A percentile compares a stretch with the other conserved stretches of the same genome.
Conservation (phyloP, 495 filamentous ascomycete species). For the Pyronema omphalodes region DNA sequence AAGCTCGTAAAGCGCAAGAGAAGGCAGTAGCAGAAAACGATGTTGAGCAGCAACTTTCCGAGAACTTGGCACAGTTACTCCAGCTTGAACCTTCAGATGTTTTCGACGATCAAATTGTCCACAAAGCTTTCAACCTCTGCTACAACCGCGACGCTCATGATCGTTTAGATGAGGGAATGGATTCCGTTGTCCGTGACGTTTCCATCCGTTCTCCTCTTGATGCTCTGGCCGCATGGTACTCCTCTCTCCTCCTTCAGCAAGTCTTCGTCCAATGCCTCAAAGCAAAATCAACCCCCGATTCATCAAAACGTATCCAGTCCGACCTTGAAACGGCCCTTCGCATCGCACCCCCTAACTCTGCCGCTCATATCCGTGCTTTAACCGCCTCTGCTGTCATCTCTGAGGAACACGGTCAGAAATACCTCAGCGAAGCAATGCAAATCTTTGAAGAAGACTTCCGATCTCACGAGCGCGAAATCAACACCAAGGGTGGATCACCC, state of each 20-base stretch:
- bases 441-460: constrained; percentile 28
- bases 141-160: constrained; percentile 59
- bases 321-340: constrained; percentile 50
- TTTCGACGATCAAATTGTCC: constrained; percentile 54
- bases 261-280: constrained; percentile 46
- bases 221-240: constrained; percentile 81
- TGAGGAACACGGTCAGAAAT: constrained; percentile 33
- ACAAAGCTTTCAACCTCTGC: constrained; percentile 76
- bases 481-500: constrained; percentile 11
- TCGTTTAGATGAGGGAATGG: constrained; percentile 50
- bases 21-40: constrained; percentile 28
- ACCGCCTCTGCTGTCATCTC: constrained; percentile 47
- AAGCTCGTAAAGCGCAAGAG: constrained; percentile 48
- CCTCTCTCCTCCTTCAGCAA: constrained; percentile 52
- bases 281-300: constrained; percentile 22
- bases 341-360: constrained; percentile 62
- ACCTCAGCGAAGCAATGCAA: constrained; percentile 37
- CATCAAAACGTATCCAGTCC: constrained; percentile 29
- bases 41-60: constrained; percentile 46
- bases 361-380: constrained; percentile 57
- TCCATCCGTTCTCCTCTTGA: constrained; percentile 78
- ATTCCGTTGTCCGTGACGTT: constrained; percentile 68
- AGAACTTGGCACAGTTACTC: constrained; percentile 54
- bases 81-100: constrained; percentile 64
- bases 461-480: constrained; percentile 8